Evolutionary conservation across 2,329 filamentous ascomycete species (phyloP).

Genomic region (Fusarium buharicum): DNA sequence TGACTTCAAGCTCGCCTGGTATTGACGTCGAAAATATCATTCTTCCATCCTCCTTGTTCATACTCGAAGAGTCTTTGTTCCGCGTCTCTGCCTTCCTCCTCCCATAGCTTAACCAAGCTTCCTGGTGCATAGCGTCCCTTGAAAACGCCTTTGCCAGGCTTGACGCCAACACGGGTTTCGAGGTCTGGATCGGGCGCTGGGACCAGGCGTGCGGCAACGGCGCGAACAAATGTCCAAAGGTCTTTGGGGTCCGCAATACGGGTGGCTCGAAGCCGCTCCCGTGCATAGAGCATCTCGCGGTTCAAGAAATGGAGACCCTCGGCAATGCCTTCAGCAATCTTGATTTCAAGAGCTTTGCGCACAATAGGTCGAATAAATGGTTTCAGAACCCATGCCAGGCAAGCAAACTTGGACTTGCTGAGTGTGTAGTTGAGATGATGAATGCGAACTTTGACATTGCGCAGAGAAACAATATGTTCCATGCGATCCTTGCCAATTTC

Average conservation of each 20-base stretch:
- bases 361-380: slow-evolving; percentile 85
- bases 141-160: slow-evolving; percentile 71
- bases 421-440: slow-evolving; percentile 88
- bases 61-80: slow-evolving; percentile 80
- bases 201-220: slow-evolving; percentile 79
- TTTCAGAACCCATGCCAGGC: slow-evolving; percentile 84
- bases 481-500: slow-evolving; percentile 81
- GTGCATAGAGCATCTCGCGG: slow-evolving; percentile 84
- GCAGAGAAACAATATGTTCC: slow-evolving; percentile 83
- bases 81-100: slow-evolving; percentile 78
- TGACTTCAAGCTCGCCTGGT: slow-evolving; percentile 46
- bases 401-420: slow-evolving; percentile 77
- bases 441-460: slow-evolving; percentile 79
- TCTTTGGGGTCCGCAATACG: slow-evolving; percentile 83
- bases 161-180: slow-evolving; percentile 77
- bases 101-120: slow-evolving; percentile 89
- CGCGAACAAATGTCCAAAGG: slow-evolving; percentile 82
- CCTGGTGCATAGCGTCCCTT: slow-evolving; percentile 87
- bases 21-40: slow-evolving; percentile 77
- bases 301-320: slow-evolving; percentile 79
- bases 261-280: slow-evolving; percentile 86
- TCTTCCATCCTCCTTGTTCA: slow-evolving; percentile 79
- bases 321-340: slow-evolving; percentile 77
- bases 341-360: slow-evolving; percentile 79
- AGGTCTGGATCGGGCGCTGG: slow-evolving; percentile 80